phyloP scores from a whole-genome alignment of 257 asterid genomes.

The Thymus mandschuricus region DNA sequence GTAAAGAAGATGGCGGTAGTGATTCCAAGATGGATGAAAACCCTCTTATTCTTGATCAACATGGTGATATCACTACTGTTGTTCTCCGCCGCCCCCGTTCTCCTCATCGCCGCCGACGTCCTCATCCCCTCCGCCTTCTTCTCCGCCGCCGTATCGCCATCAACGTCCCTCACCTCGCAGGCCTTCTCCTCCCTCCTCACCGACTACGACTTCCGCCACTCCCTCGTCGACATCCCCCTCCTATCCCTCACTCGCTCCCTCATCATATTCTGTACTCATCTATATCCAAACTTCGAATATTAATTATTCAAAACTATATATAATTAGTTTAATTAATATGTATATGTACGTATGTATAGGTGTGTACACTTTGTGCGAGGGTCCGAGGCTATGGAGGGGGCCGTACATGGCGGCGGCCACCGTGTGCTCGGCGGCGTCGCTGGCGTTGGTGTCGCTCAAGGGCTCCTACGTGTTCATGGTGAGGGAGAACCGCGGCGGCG shows the following conservation, averaged over 20 bases:
- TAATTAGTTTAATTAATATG: no score
- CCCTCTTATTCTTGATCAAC: conserved; percentile 65
- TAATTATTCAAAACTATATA: no score
- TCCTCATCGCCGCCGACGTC: conserved; percentile 73
- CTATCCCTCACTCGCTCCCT: conserved; percentile 80
- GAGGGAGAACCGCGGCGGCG: conserved; percentile 3
- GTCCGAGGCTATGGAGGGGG: conserved; percentile 82
- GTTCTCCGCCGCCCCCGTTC: conserved; percentile 77
- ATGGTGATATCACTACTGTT: conserved; percentile 73
- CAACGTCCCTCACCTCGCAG: conserved; percentile 37
- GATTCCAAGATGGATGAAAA: conserved; percentile 70
- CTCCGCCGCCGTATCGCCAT: conserved; percentile 61
- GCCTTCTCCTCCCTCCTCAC: conserved; percentile 48
- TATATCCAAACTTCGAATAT: neutral
- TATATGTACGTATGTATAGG: conserved; percentile 39
- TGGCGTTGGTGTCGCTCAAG: conserved; percentile 79
- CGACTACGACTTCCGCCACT: conserved; percentile 80
- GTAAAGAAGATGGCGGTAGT: conserved; percentile 33
- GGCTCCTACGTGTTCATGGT: conserved; percentile 61
- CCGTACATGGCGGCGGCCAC: conserved; percentile 81
- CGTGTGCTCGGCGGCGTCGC: conserved; percentile 72
- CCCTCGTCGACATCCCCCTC: conserved; percentile 86
- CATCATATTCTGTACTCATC: conserved; percentile 63
- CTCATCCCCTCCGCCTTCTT: conserved; percentile 82
- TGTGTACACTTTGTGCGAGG: conserved; percentile 89